A percentile compares a stretch with the other conserved stretches of the same genome.
Conservation (phyloP, 768 basidiomycete genomes). For the Cystofilobasidium capitatum region DNA sequence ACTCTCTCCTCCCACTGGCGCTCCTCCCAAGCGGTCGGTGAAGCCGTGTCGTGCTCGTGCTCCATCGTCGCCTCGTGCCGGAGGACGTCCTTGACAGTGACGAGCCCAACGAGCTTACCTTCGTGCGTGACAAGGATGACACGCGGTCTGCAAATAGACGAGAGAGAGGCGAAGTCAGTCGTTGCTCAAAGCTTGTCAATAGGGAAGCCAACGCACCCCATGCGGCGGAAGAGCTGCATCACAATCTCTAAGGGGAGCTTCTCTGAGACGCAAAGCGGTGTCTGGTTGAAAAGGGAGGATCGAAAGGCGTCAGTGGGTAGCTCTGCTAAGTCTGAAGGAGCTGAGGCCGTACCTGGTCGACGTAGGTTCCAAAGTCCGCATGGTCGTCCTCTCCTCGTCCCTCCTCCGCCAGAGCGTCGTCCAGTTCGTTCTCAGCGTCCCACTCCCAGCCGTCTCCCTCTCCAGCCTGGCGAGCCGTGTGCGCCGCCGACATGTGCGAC, state of each 20-base stretch:
- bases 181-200: neutral
- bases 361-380: slow-evolving; percentile 65
- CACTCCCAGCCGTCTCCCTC: slow-evolving; percentile 28
- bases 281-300: slow-evolving; percentile 47
- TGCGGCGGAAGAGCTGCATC: slow-evolving; percentile 92
- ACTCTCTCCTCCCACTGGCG: slow-evolving; percentile 29
- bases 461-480: slow-evolving; percentile 6
- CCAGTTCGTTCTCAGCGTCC: slow-evolving; percentile 51
- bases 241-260: slow-evolving; percentile 90
- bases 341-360: slow-evolving; percentile 64
- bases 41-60: slow-evolving; percentile 29
- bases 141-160: slow-evolving; percentile 58
- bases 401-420: slow-evolving; percentile 49
- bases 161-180: slow-evolving; percentile 2
- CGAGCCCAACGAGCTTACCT: slow-evolving; percentile 69
- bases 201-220: slow-evolving; percentile 58
- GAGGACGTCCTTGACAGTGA: slow-evolving; percentile 93
- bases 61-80: slow-evolving; percentile 56
- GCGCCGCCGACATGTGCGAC: slow-evolving; percentile 17
- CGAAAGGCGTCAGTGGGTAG: neutral
- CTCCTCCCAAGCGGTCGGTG: slow-evolving; percentile 27
- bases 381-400: slow-evolving; percentile 42
- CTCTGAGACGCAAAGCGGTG: slow-evolving; percentile 83
- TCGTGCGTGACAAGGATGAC: slow-evolving; percentile 90
- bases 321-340: neutral